Evolutionary conservation across 2,329 filamentous ascomycete genomes (phyloP).

Genomic region (Sphaerulina musiva): DNA sequence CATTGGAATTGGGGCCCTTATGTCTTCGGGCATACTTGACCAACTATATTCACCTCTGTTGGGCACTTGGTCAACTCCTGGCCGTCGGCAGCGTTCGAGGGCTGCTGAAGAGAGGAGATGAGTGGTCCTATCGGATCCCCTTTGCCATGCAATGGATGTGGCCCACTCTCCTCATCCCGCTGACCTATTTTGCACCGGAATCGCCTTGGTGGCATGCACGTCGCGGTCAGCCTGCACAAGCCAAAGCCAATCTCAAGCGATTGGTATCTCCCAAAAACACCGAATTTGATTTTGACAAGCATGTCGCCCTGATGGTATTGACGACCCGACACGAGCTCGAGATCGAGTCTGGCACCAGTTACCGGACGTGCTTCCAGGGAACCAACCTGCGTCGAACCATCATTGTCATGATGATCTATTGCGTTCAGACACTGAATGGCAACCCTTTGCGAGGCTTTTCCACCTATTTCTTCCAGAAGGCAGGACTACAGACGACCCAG

Average conservation of each 20-base stretch:
- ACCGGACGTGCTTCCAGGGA: conserved; percentile 34
- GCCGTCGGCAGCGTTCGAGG: conserved; percentile 37
- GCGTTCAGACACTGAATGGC: conserved; percentile 32
- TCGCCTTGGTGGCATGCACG: conserved; percentile 30
- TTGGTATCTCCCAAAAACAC: conserved; percentile 26
- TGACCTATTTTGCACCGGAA: conserved; percentile 25
- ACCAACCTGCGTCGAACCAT: conserved; percentile 33
- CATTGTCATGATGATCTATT: conserved; percentile 30
- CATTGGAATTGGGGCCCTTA: conserved; percentile 45
- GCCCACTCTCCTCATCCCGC: conserved; percentile 30
- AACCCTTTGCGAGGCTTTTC: conserved; percentile 31
- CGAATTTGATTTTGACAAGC: conserved; percentile 21
- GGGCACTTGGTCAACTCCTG: conserved; percentile 50
- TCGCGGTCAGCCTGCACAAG: conserved; percentile 22
- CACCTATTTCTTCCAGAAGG: conserved; percentile 36
- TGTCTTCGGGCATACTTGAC: conserved; percentile 16
- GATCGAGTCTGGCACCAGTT: conserved; percentile 22
- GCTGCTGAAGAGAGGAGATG: not conserved
- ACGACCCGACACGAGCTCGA: conserved; percentile 29
- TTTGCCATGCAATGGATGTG: conserved; percentile 48
- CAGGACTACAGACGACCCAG: conserved; percentile 27
- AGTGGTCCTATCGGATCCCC: conserved; percentile 32
- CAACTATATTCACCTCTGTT: conserved; percentile 34
- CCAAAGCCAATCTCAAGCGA: conserved; percentile 18
- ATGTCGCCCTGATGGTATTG: conserved; percentile 22